Conservation (phyloP, 495 filamentous ascomycete species). For the Clavariopsis aquatica region DNA sequence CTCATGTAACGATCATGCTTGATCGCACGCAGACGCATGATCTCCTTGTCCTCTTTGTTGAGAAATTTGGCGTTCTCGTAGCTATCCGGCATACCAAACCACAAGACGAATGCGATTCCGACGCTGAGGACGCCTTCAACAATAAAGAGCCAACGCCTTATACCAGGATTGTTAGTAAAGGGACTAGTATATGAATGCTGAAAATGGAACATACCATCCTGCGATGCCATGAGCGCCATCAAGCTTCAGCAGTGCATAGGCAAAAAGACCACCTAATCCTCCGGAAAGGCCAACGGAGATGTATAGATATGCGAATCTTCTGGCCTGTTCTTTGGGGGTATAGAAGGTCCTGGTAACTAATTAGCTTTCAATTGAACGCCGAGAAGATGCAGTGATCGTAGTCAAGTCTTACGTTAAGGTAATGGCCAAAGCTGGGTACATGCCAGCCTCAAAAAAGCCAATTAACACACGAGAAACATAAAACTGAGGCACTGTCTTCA, state of each 20-base stretch:
- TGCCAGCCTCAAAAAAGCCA: background rate
- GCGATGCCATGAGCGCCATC: background rate
- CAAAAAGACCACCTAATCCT: background rate
- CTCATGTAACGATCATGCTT: slow-evolving; percentile 51
- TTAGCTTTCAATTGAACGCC: too few species aligned
- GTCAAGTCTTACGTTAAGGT: too few species aligned
- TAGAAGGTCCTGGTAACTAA: background rate
- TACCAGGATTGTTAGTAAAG: too few species aligned
- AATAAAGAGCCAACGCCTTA: background rate
- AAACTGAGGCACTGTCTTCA: too few species aligned
- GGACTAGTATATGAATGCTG: too few species aligned
- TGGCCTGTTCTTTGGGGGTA: background rate
- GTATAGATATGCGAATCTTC: background rate
- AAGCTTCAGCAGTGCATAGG: background rate
- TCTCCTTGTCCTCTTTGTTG: slow-evolving; percentile 49
- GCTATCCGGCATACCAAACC: background rate
- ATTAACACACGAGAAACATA: background rate
- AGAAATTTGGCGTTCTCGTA: slow-evolving; percentile 1
- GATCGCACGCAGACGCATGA: slow-evolving; percentile 54
- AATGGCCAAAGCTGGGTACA: too few species aligned
- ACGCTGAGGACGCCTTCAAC: background rate
- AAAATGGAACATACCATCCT: too few species aligned
- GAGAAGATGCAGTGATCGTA: too few species aligned
- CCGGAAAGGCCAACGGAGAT: background rate
- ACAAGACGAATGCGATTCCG: background rate